Evolutionary conservation across 257 asterid species (phyloP).

Genomic region (Solanum appendiculatum): DNA sequence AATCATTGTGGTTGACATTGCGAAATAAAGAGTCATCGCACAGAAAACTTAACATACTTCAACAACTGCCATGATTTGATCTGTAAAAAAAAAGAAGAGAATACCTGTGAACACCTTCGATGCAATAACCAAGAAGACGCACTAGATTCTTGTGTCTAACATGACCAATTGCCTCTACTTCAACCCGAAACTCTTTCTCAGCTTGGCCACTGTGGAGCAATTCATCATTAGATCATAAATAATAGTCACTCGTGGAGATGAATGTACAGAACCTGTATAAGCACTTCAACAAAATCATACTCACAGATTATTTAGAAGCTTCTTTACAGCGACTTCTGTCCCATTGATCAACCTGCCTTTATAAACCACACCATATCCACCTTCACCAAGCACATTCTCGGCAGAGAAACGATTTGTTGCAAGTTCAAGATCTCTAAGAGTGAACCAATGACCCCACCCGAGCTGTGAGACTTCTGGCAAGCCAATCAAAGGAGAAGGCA

Average conservation of each 20-base stretch:
- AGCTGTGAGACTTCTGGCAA: conserved; percentile 93
- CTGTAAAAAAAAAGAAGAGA: not conserved
- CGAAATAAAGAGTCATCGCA: not conserved
- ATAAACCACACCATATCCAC: conserved; percentile 95
- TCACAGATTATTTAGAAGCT: conserved; percentile 90
- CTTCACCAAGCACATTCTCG: conserved; percentile 79
- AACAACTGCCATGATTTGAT: not conserved
- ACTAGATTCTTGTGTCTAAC: conserved; percentile 96
- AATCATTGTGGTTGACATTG: not conserved
- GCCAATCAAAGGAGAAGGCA: conserved; percentile 83
- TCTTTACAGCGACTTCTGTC: conserved; percentile 87
- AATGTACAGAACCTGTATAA: not conserved
- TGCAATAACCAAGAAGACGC: conserved; percentile 93
- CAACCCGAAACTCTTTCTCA: conserved; percentile 88
- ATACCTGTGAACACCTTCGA: conserved; percentile 94
- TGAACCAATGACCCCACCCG: conserved; percentile 99
- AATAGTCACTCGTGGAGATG: not conserved
- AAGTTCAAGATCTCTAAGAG: conserved; percentile 81
- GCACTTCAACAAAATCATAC: conserved; percentile 16
- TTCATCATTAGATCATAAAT: conserved; percentile 6
- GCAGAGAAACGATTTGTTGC: conserved; percentile 75
- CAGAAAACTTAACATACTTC: not conserved
- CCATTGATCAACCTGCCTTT: conserved; percentile 78
- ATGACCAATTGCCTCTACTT: conserved; percentile 96
- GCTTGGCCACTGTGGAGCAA: conserved; percentile 78